Conservation (phyloP, 2,329 filamentous ascomycete species). For the Colletotrichum navitas region DNA sequence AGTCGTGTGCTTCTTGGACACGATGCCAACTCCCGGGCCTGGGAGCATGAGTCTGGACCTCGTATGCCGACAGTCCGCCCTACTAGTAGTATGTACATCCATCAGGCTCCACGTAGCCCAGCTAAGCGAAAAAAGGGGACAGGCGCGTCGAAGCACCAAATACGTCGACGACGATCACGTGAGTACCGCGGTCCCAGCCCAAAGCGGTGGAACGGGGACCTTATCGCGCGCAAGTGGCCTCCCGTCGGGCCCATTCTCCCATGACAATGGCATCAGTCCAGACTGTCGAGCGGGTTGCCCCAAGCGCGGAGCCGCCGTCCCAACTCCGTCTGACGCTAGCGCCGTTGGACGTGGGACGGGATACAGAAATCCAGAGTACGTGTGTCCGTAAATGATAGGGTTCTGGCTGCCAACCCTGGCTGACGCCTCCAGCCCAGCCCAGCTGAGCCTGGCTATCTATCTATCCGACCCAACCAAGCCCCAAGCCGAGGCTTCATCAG, state of each 20-base stretch:
- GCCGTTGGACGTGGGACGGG: constrained; percentile 2
- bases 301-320: constrained; percentile 32
- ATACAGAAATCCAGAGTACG: constrained; percentile 9
- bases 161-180: constrained; percentile 5
- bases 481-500: constrained; percentile 10
- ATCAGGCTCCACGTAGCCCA: constrained; percentile 35
- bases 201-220: constrained; percentile 37
- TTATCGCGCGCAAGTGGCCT: constrained; percentile 17
- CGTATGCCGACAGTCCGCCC: constrained; percentile 16
- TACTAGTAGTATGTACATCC: too few species aligned
- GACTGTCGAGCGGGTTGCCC: constrained; percentile 14
- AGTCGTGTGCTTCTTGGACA: constrained; percentile 14
- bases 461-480: too few species aligned
- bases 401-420: constrained; percentile 2
- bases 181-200: constrained; percentile 17
- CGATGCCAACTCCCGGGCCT: constrained; percentile 14
- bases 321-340: constrained; percentile 35
- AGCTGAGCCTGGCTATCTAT: constrained; percentile 15
- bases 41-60: constrained; percentile 20
- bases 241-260: constrained; percentile 16
- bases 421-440: not conserved
- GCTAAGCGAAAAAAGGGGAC: constrained; percentile 37
- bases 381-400: not conserved
- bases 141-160: constrained; percentile 1
- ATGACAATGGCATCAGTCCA: constrained; percentile 25